Base-by-base conservation (phyloP, 176 grass and related monocot genomes). In the Neostapfia colusana region DNA sequence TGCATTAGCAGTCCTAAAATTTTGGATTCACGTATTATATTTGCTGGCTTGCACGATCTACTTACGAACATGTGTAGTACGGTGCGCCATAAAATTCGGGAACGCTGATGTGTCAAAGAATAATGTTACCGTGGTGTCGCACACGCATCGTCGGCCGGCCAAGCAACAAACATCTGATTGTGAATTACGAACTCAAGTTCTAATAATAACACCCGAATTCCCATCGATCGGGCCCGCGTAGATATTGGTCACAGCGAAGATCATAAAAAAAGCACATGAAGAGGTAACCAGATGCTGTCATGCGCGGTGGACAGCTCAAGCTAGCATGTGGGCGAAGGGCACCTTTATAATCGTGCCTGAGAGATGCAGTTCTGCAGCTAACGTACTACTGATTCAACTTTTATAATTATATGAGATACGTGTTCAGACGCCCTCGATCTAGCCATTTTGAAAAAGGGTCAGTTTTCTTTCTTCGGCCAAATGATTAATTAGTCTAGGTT, bases 91-190 rank as follows among this genome's bases (percentile, higher is more conserved):
- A 77, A 54, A 70, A 72, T 90, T 87, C 58, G 76, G 58, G 56
- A 68, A 84, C 14, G 62, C 34, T 72, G 75, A 87, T 81, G 84
- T 84, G 73, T 27, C 34, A 26, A 70, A 71, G 34, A 71, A 70
- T 48, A 81, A 56, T 59, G 63, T 63, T 36, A 62, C 23, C 77
- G 42, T 35, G 48, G 73, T 67, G 21, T 20, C 3, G 10, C 34
- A 5, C 69, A 43, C 3, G n/a, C 57, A 63, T 10, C 11, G 6
- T n/a, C n/a, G n/a, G 25, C 26, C 15, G 34, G 2, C 7, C 1
- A 14, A 8, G 3, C 37, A 69, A 16, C 40, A 4, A 72, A 72
- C 21, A 10, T 14, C 12, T 45, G 16, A 15, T 35, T 55, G 48
- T 36, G 55, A 56, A 67, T 65, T 82, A 73, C 8, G 38, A 6